Percentiles rank a stretch among this genome's conserved stretches.
Evolutionary conservation across 2,329 filamentous ascomycete species (phyloP).

Genomic region (Madurella mycetomatis): DNA sequence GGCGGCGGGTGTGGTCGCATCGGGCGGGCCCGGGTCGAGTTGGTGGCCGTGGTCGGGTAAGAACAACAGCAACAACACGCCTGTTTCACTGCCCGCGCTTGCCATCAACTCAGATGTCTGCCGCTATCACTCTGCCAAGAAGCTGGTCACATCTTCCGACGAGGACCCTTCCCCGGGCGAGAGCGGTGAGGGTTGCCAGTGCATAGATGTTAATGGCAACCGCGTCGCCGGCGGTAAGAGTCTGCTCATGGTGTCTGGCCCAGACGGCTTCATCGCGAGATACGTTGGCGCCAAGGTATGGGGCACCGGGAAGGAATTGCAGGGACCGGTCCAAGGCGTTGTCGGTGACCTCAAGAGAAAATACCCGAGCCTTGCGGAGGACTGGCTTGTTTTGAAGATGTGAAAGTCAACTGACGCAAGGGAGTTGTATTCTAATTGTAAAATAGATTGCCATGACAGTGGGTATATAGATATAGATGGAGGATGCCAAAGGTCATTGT

Average conservation of each 20-base stretch:
- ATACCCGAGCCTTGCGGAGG: slow-evolving; percentile 31
- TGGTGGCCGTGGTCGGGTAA: neutral
- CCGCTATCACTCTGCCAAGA: slow-evolving; percentile 11
- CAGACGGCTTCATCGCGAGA: slow-evolving; percentile 79
- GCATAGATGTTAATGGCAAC: slow-evolving; percentile 26
- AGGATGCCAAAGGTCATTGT: neutral
- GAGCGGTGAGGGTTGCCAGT: slow-evolving; percentile 19
- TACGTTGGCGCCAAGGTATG: slow-evolving; percentile 79
- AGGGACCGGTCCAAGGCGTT: slow-evolving; percentile 69
- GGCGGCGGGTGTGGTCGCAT: slow-evolving; percentile 8
- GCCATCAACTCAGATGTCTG: slow-evolving; percentile 5
- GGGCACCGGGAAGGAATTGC: slow-evolving; percentile 65
- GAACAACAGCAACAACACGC: neutral
- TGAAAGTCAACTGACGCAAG: slow-evolving; percentile 25
- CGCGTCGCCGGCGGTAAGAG: slow-evolving; percentile 44
- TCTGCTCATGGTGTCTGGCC: slow-evolving; percentile 80
- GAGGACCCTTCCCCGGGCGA: slow-evolving; percentile 14
- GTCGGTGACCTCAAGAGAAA: slow-evolving; percentile 55
- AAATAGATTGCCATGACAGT: neutral
- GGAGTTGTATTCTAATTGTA: neutral
- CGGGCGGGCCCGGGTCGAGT: neutral
- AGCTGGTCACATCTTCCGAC: slow-evolving; percentile 28
- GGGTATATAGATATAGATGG: neutral
- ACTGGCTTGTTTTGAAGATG: slow-evolving; percentile 53
- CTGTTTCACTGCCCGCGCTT: neutral